Percentiles rank a stretch among this genome's conserved stretches.
Evolutionary conservation across 768 basidiomycete genomes (phyloP).

Genomic region (Clavulina sp.): DNA sequence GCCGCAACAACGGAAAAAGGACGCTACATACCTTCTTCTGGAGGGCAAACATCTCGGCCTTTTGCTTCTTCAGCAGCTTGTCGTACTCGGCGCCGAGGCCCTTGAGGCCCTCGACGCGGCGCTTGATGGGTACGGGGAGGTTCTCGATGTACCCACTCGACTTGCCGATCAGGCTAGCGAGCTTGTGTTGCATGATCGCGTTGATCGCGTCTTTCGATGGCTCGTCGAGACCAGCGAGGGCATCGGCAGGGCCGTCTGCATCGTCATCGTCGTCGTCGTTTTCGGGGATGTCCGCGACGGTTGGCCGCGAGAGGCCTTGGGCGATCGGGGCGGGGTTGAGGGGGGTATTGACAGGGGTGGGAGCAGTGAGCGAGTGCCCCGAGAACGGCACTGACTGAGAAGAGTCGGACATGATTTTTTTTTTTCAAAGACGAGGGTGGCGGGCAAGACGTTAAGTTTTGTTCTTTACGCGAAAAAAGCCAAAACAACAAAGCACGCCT

Average conservation of each 20-base stretch:
- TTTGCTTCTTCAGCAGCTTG: conserved; percentile 84
- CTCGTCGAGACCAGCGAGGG: conserved; percentile 17
- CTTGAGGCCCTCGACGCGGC: conserved; percentile 79
- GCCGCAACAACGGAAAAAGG: background rate
- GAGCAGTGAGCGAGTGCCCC: conserved; percentile 29
- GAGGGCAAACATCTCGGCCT: conserved; percentile 83
- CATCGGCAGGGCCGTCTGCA: conserved; percentile 26
- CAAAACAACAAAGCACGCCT: too few species aligned
- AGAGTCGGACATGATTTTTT: conserved; percentile 2
- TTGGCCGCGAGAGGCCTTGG: conserved; percentile 59
- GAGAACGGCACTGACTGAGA: conserved; percentile 8
- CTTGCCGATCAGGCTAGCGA: conserved; percentile 70
- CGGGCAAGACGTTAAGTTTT: too few species aligned
- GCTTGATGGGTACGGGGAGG: conserved; percentile 63
- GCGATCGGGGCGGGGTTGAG: conserved; percentile 67
- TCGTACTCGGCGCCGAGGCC: conserved; percentile 86
- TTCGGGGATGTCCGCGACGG: conserved; percentile 21
- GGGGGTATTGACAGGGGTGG: conserved; percentile 89
- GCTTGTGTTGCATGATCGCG: conserved; percentile 71
- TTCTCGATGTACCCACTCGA: conserved; percentile 91
- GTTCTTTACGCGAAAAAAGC: too few species aligned
- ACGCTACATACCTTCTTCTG: conserved; percentile 68
- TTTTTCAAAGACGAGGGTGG: too few species aligned
- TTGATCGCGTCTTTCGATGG: conserved; percentile 43
- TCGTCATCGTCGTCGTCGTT: conserved; percentile 52